phyloP scores from a whole-genome alignment of 176 grass and related monocot species.

The Zea luxurians region DNA sequence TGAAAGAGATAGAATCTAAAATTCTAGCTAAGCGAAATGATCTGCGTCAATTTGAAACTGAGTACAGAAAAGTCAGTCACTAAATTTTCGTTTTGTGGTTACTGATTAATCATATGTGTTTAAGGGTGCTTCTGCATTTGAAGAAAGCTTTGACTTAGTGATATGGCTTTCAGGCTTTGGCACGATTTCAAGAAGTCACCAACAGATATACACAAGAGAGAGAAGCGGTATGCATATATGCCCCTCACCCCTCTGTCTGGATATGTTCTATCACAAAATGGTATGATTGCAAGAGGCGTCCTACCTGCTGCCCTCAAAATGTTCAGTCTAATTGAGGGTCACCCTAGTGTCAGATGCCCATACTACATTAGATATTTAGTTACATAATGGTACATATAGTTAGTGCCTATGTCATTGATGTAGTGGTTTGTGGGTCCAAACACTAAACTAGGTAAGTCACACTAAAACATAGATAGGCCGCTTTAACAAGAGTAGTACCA shows the following conservation, averaged over 20 bases:
- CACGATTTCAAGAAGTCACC: constrained; percentile 92
- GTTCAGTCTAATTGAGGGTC: neutral
- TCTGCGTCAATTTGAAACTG: constrained; percentile 84
- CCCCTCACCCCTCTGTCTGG: neutral
- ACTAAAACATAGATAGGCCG: neutral
- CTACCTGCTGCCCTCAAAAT: constrained; percentile 5
- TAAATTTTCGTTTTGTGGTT: constrained; percentile 14
- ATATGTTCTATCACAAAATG: neutral
- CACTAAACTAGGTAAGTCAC: neutral
- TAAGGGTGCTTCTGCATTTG: neutral
- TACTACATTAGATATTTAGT: neutral
- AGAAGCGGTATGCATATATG: constrained; percentile 63
- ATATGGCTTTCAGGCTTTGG: constrained; percentile 77
- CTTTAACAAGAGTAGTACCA: neutral
- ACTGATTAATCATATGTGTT: neutral
- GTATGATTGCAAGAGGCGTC: constrained; percentile 9
- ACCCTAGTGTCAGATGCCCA: neutral
- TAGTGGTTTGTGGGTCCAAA: neutral
- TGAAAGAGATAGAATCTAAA: constrained; percentile 89
- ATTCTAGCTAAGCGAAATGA: constrained; percentile 95
- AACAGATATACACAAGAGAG: constrained; percentile 89
- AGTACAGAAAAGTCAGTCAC: constrained; percentile 88
- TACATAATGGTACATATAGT: neutral
- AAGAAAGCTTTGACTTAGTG: constrained; percentile 10
- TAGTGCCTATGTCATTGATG: neutral